phyloP scores from a whole-genome alignment of 2,329 filamentous ascomycete genomes.

The Paraphaeosphaeria sporulosa region DNA sequence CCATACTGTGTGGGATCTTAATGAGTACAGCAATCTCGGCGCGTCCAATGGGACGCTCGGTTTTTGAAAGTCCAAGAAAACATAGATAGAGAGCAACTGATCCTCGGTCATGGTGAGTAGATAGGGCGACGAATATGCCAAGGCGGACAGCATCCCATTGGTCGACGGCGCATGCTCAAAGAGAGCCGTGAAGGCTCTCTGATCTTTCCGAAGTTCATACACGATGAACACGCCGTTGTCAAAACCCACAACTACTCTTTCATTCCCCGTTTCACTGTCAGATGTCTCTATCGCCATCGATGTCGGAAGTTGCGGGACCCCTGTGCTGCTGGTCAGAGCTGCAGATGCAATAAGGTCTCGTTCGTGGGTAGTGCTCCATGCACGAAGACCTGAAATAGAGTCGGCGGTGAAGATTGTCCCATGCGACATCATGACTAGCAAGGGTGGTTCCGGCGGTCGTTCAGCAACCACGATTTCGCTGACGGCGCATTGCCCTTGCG shows the following conservation, averaged over 20 bases:
- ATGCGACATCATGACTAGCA: conserved; percentile 79
- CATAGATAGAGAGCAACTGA: conserved; percentile 79
- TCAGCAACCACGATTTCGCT: conserved; percentile 74
- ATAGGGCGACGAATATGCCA: conserved; percentile 78
- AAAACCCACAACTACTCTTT: conserved; percentile 44
- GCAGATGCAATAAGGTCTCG: conserved; percentile 66
- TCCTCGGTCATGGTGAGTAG: conserved; percentile 78
- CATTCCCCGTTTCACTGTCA: conserved; percentile 34
- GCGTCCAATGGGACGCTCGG: conserved; percentile 33
- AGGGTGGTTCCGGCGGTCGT: conserved; percentile 60
- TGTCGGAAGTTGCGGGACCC: conserved; percentile 57
- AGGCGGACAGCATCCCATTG: conserved; percentile 71
- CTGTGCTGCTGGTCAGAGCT: conserved; percentile 28
- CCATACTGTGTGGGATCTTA: conserved; percentile 81
- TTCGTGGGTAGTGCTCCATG: conserved; percentile 73
- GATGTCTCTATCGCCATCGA: conserved; percentile 69
- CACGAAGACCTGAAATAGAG: conserved; percentile 71
- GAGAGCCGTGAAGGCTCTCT: conserved; percentile 54
- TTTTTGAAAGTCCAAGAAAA: conserved; percentile 54
- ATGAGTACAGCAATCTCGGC: conserved; percentile 74
- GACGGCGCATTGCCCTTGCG: conserved; percentile 79
- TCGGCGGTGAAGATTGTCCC: conserved; percentile 83
- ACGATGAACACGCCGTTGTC: conserved; percentile 64
- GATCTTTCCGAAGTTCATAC: conserved; percentile 65
- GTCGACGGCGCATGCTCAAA: conserved; percentile 69